Evolutionary conservation across 2,329 filamentous ascomycete genomes (phyloP).

Genomic region (Arthrobotrys conoides): DNA sequence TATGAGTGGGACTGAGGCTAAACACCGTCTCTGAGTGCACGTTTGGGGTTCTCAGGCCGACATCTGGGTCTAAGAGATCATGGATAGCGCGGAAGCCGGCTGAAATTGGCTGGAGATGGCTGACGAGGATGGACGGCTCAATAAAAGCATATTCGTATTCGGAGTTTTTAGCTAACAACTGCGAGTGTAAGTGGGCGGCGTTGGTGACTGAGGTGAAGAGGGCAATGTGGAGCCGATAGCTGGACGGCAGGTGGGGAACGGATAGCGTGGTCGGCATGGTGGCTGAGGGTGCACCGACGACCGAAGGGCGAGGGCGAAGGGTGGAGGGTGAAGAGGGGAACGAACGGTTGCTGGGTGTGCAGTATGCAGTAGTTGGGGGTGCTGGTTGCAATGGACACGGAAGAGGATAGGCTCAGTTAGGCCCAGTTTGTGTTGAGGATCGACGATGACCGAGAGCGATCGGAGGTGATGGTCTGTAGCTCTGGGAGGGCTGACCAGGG

Average conservation of each 20-base stretch:
- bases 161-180: conserved; percentile 85
- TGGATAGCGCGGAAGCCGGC: conserved; percentile 84
- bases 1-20: conserved; percentile 83
- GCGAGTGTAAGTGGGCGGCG: conserved; percentile 80
- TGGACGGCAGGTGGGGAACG: conserved; percentile 81
- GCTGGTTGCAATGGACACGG: neutral
- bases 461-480: neutral
- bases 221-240: conserved; percentile 78
- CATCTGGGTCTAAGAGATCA: conserved; percentile 71
- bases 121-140: conserved; percentile 81
- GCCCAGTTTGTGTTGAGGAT: conserved; percentile 18
- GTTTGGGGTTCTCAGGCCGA: conserved; percentile 80
- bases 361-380: neutral
- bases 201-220: conserved; percentile 85
- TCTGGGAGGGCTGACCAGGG: neutral
- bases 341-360: neutral
- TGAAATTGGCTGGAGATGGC: conserved; percentile 71
- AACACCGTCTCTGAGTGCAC: conserved; percentile 91
- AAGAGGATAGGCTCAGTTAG: conserved; percentile 33
- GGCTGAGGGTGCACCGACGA: neutral
- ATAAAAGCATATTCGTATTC: conserved; percentile 95
- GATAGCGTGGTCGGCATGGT: conserved; percentile 75
- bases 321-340: neutral
- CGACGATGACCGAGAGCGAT: neutral
- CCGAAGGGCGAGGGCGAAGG: too few relatives aligned